Evolutionary conservation across 2,329 filamentous ascomycete species (phyloP), one percentile per base, ranked within the genome.

Genomic region (Clarireedia homoeocarpa): DNA sequence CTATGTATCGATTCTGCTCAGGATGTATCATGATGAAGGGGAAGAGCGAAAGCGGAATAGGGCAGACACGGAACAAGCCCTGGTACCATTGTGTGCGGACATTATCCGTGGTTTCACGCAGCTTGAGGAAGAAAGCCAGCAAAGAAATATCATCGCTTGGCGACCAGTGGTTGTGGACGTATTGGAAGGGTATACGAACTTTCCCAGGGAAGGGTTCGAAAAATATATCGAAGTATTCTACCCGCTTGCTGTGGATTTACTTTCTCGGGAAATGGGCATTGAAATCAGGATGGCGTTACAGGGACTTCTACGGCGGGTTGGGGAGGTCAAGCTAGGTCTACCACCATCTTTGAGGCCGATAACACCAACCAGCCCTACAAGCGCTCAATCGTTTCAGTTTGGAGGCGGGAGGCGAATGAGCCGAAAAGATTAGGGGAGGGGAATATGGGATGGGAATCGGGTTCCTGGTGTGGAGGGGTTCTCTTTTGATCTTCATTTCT

Each of bases 71-170:
- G 94, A 99, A 73, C 85, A 85, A 42, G 95, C 94, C 1, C 79
- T 99, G 26, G 89, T 99, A 26, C 95, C 95, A 57, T 81, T 99
- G 4, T 99, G 94, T 75, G 89, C 88, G 66, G 94, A 99, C 71
- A 96, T 99, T 61, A 86, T 99, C 59, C 81, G 83, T 39, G 86
- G 86, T 14, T 99, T 95, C 71, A 84, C 90, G 10, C 77, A 80
- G 4, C 83, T 99, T 3, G 94, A 97, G 68, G 91, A 96, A 70
- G 95, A 99, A 68, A 95, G 89, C 27, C 94, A 99, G 72, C 91
- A 97, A 69, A 82, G 94, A 55, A 99, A 99, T 71, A 96, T 99
- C 55, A 83, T 95, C 26, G 95, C 95, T 0, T 99, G 94, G 94
- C 81, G 94, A 17, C 94, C 94, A 0, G 94, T 99, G 0, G 94